Conservation (phyloP, 306 rosid genomes). For the Luffa acutangula region DNA sequence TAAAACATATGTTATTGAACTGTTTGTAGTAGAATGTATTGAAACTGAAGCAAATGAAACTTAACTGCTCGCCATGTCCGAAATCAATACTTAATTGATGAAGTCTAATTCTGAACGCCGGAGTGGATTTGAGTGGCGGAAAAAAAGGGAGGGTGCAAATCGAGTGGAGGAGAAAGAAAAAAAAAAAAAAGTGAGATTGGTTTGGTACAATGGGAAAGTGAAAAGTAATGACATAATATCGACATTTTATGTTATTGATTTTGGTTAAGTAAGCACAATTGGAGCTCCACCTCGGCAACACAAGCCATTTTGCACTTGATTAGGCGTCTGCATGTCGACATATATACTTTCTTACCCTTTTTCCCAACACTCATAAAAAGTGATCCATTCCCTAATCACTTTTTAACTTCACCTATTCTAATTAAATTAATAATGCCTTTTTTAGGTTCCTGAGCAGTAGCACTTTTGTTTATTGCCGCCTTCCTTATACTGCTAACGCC, state of each 20-base stretch:
- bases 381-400: neutral
- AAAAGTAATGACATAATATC: constrained; percentile 32
- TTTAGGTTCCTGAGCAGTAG: neutral
- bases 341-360: constrained; percentile 11
- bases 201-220: neutral
- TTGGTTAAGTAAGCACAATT: neutral
- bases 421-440: neutral
- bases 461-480: neutral
- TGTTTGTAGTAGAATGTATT: too few species aligned
- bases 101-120: neutral
- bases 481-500: neutral
- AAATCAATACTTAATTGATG: neutral
- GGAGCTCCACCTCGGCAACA: neutral
- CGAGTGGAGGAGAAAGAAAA: neutral
- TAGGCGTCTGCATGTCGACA: constrained; percentile 45
- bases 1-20: too few species aligned
- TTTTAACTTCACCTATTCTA: neutral
- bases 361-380: neutral
- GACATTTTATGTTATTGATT: constrained; percentile 21
- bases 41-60: too few species aligned
- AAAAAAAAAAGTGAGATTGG: neutral
- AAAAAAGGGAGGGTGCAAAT: neutral
- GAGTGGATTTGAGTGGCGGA: neutral
- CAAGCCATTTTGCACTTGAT: neutral
- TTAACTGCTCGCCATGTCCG: too few species aligned